A percentile compares a stretch with the other conserved stretches of the same genome.
Evolutionary conservation across 1,139 yeast species (phyloP).

Genomic region (Diutina neorugosa): DNA sequence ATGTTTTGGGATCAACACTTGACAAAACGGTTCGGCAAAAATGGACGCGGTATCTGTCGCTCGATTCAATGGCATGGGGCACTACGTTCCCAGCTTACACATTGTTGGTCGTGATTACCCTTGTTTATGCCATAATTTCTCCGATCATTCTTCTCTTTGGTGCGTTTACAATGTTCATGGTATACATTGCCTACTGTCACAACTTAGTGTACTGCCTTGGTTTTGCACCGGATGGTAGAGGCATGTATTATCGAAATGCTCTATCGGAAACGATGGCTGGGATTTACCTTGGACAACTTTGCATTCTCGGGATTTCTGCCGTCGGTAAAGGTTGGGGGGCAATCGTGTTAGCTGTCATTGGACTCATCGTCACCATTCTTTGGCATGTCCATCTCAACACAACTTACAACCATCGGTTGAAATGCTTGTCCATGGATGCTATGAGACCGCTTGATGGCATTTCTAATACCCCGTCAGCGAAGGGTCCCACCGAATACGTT

Average conservation of each 20-base stretch:
- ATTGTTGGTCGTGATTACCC: conserved; percentile 65
- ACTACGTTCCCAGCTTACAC: conserved; percentile 79
- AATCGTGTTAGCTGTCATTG: conserved; percentile 59
- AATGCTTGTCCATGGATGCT: conserved; percentile 49
- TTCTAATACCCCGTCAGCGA: conserved; percentile 42
- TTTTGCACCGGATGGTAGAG: conserved; percentile 60
- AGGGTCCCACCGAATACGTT: conserved; percentile 25
- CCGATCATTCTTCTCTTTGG: conserved; percentile 53
- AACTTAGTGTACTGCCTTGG: conserved; percentile 61
- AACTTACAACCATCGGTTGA: conserved; percentile 55
- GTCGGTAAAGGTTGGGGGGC: conserved; percentile 97
- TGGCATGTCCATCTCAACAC: conserved; percentile 47
- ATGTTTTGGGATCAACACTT: conserved; percentile 53
- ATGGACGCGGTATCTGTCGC: conserved; percentile 56
- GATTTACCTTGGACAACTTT: conserved; percentile 73
- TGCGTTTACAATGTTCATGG: conserved; percentile 50
- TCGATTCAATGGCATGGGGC: conserved; percentile 73
- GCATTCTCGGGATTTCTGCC: conserved; percentile 74
- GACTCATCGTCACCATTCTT: conserved; percentile 50
- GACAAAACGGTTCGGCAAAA: conserved; percentile 83
- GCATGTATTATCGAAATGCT: conserved; percentile 79
- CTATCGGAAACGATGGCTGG: conserved; percentile 83
- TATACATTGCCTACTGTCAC: conserved; percentile 73
- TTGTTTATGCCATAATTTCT: conserved; percentile 58
- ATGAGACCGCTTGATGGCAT: conserved; percentile 64